phyloP scores from a whole-genome alignment of 2,329 filamentous ascomycete genomes.

The Epichloe gansuensis region DNA sequence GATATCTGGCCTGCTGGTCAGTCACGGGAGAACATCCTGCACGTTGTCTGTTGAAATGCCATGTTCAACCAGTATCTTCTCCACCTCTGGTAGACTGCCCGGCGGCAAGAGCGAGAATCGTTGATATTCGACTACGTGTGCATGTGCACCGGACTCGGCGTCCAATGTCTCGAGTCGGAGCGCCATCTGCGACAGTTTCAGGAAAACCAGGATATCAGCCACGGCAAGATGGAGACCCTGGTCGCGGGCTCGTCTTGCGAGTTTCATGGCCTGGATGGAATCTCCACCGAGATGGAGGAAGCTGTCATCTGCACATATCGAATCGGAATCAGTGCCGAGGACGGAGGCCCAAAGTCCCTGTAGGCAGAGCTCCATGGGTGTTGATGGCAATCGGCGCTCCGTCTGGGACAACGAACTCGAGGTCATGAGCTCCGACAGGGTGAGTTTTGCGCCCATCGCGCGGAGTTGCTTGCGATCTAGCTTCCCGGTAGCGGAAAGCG shows the following conservation, averaged over 20 bases:
- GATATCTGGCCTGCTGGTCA: constrained; percentile 2
- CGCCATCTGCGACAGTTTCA: neutral
- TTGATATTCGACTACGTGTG: neutral
- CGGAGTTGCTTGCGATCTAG: constrained; percentile 3
- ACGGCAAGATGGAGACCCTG: neutral
- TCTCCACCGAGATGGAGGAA: constrained; percentile 8
- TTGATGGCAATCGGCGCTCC: constrained; percentile 5
- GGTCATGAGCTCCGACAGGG: neutral
- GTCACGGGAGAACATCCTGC: constrained; percentile 1
- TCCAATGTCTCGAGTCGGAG: neutral
- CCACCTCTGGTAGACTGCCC: neutral
- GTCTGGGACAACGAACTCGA: neutral
- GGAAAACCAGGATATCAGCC: neutral
- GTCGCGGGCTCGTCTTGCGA: neutral
- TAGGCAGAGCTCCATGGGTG: constrained; percentile 8
- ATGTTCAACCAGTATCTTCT: neutral
- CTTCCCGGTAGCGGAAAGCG: constrained; percentile 1
- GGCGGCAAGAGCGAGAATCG: constrained; percentile 1
- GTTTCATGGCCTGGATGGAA: constrained; percentile 8
- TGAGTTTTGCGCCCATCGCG: neutral
- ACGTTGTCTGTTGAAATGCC: neutral
- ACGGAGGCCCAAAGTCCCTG: constrained; percentile 6
- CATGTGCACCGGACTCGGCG: neutral
- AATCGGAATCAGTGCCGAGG: neutral
- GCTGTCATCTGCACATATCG: constrained; percentile 5